Base-by-base conservation (phyloP, 306 rosid species). In the Vigna angularis region DNA sequence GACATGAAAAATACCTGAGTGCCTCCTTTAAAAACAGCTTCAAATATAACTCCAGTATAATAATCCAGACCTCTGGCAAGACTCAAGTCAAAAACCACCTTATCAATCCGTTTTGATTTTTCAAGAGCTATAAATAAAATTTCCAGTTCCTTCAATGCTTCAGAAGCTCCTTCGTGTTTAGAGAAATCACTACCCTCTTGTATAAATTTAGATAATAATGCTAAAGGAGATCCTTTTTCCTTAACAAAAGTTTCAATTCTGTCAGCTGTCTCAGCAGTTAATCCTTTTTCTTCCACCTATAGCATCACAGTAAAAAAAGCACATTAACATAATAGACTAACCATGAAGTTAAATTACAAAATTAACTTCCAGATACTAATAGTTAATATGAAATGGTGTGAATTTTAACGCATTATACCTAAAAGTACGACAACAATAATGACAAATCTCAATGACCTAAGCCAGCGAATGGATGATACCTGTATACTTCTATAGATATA, bases 11-110 rank as follows among this genome's bases (percentile, higher is more conserved):
- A 84, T 88, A 95, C 98, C 97, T 91, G 97, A 6, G 90, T 17
- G 53, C 93, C 97, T 1, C 98, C 98, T 84, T 87, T 92, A 72
- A 95, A 89, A 77, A 85, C 92, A 75, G 98, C 98, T 91, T 95
- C 98, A 78, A 69, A 95, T 83, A 95, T 90, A 48, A 95, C 94
- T 55, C 99, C 99, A 9, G 97, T 95, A 74, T 95, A 95, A 81
- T 95, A 95, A 87, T 95, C 98, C 34, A 95, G 97, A 71, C 99
- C 99, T 78, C 99, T 87, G 65, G 99, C 98, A 73, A 93, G 99
- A 77, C 99, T 95, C 83, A 95, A 83, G 94, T 95, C 98, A 88
- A 95, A 93, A 74, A 90, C 89, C 70, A 95, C 97, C 76, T 75
- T 89, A 44, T 85, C 87, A 66, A 91, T 85, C 70, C 93, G 76